Evolutionary conservation across 495 filamentous ascomycete species (phyloP), one percentile per base, ranked within the genome.

Genomic region (Barbatosphaeria neglecta): DNA sequence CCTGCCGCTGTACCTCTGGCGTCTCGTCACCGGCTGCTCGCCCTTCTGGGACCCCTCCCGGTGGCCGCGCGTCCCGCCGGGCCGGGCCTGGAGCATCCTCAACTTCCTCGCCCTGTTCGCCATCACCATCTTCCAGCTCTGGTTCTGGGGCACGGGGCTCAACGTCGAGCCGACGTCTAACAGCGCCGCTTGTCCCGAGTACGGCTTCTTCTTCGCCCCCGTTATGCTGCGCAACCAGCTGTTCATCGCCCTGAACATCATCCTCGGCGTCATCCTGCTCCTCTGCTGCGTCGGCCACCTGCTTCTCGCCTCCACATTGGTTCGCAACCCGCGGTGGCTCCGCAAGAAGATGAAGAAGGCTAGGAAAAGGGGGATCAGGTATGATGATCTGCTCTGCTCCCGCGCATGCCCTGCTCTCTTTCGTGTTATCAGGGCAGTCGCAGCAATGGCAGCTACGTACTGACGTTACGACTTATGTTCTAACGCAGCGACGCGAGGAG

Each of bases 101-200:
- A 57, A 39, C 24, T 41, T 57, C 3, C 37, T 63, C 0, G 41
- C 63, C 20, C 31, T 64, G 2, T 43, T 64, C 13, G 56, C 60
- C 0, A 37, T 63, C 2, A 19, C 56, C 9, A 45, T 56, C 0
- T 53, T 65, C 38, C 57, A 68, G 48, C 25, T 67, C 1, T 72
- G 66, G 65, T 69, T 70, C 41, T 70, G 66, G 66, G 44, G 37
- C 1, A 25, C 47, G 0, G 60, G 56, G 0, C 46, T 61, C 1
- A 47, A 53, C 15, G 49, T 40, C 13, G 18, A 0, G 6, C 25
- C 20, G 5, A 41, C 50, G n/a, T n/a, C n/a, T 7, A 16, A 45
- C 22, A 35, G 42, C 16, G 22, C 17, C 2, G 10, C 35, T 4
- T 56, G 52, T 28, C n/a, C 25, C 42, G 41, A 57, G 24, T 47